phyloP scores from a whole-genome alignment of 73 alveolate species.

The Paraurostyla sp. region DNA sequence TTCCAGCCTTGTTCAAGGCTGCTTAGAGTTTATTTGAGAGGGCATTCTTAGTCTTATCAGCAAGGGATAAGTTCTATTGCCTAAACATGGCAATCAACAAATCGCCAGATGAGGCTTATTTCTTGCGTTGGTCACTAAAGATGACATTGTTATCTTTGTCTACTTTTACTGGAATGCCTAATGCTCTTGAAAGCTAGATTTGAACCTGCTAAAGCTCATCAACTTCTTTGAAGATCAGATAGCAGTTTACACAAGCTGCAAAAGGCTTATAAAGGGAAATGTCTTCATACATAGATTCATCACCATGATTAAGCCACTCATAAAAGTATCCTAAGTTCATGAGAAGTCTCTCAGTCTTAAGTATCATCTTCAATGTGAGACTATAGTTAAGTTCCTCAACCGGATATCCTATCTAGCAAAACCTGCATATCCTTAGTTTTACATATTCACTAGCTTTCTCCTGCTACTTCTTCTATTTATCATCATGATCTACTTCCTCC shows the following conservation, averaged over 20 bases:
- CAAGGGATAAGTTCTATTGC: slow-evolving; percentile 9
- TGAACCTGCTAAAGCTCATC: slow-evolving; percentile 73
- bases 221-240: slow-evolving; percentile 76
- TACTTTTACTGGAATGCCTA: slow-evolving; percentile 69
- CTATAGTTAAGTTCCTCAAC: slow-evolving; percentile 73
- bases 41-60: background rate
- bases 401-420: slow-evolving; percentile 79
- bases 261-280: slow-evolving; percentile 76
- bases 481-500: slow-evolving; percentile 52
- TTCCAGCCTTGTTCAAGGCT: too few species aligned
- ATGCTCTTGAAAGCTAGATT: slow-evolving; percentile 53
- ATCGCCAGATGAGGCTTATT: slow-evolving; percentile 39
- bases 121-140: slow-evolving; percentile 8
- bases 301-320: slow-evolving; percentile 83
- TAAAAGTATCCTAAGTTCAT: slow-evolving; percentile 61
- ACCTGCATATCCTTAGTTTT: slow-evolving; percentile 80
- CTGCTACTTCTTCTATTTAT: slow-evolving; percentile 8
- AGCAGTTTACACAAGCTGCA: slow-evolving; percentile 79
- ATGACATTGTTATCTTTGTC: slow-evolving; percentile 59
- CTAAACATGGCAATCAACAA: slow-evolving; percentile 35
- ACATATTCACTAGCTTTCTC: slow-evolving; percentile 37
- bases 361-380: slow-evolving; percentile 86
- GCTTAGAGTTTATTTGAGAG: background rate
- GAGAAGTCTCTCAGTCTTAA: slow-evolving; percentile 79
- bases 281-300: slow-evolving; percentile 73